Conservation (phyloP, 176 grass and related monocot species). For the Dactylis glomerata region DNA sequence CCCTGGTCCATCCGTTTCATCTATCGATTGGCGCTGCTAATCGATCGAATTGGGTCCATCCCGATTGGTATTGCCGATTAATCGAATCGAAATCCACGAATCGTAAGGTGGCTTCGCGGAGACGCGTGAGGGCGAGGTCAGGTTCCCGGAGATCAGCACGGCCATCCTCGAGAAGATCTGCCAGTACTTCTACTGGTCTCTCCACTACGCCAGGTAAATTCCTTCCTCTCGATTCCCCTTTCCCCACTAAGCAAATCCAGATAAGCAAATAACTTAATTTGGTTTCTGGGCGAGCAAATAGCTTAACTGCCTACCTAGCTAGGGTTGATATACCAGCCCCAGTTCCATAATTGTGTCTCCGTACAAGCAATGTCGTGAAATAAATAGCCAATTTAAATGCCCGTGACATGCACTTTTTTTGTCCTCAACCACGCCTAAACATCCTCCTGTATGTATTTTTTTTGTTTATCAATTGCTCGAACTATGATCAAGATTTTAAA, state of each 20-base stretch:
- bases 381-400: background rate
- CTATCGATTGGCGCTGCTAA: background rate
- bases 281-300: too few relatives aligned
- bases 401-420: background rate
- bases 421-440: background rate
- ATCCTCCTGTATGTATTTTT: background rate
- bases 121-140: constrained; percentile 72
- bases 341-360: background rate
- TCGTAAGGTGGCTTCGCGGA: constrained; percentile 57
- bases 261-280: background rate
- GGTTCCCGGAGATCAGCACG: constrained; percentile 85
- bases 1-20: background rate
- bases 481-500: too few relatives aligned
- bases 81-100: background rate
- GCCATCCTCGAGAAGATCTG: constrained; percentile 88
- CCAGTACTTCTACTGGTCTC: constrained; percentile 97
- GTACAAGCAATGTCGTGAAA: background rate
- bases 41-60: background rate
- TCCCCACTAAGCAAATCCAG: background rate
- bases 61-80: background rate
- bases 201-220: constrained; percentile 63
- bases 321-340: background rate
- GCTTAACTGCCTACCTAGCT: background rate
- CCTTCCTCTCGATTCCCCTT: background rate
- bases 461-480: background rate